These are phyloP conservation scores for Microdochium paspali DNA, from an alignment of 2,329 filamentous ascomycete genomes.

Conservation along the genomic window DNA sequence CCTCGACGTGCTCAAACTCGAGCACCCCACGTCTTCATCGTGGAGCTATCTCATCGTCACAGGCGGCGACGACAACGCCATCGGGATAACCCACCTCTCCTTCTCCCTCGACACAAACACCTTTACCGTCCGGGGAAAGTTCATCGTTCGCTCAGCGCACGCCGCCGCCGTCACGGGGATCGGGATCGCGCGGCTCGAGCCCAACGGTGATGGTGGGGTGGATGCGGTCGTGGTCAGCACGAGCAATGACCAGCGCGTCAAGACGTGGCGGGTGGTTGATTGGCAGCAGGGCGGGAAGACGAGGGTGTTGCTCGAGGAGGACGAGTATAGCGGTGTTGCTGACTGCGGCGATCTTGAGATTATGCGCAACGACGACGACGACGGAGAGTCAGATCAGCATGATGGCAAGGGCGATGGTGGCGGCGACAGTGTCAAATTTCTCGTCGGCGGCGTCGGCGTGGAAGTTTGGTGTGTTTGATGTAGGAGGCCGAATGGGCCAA, in stretches of 20 bases:
- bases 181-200: conserved; percentile 20
- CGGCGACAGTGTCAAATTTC: conserved; percentile 12
- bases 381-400: conserved; percentile 14
- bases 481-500: no score
- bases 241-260: conserved; percentile 54
- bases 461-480: conserved; percentile 27
- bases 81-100: conserved; percentile 34
- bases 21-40: conserved; percentile 17
- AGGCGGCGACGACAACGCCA: conserved; percentile 80
- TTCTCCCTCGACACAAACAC: conserved; percentile 4
- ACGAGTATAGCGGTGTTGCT: conserved; percentile 49
- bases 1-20: conserved; percentile 31
- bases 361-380: conserved; percentile 14
- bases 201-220: conserved; percentile 7
- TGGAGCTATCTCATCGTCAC: conserved; percentile 57
- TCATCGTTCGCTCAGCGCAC: conserved; percentile 49
- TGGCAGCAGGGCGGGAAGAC: conserved; percentile 6
- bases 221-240: conserved; percentile 28
- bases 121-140: conserved; percentile 10
- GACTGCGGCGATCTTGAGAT: conserved; percentile 45
- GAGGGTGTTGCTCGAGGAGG: conserved; percentile 31
- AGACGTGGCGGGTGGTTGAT: conserved; percentile 35
- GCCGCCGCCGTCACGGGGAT: conserved; percentile 61
- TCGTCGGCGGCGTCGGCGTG: conserved; percentile 36
- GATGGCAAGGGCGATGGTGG: conserved; percentile 2